Conservation (phyloP, 176 grass and related monocot genomes). For the Puya raimondii region DNA sequence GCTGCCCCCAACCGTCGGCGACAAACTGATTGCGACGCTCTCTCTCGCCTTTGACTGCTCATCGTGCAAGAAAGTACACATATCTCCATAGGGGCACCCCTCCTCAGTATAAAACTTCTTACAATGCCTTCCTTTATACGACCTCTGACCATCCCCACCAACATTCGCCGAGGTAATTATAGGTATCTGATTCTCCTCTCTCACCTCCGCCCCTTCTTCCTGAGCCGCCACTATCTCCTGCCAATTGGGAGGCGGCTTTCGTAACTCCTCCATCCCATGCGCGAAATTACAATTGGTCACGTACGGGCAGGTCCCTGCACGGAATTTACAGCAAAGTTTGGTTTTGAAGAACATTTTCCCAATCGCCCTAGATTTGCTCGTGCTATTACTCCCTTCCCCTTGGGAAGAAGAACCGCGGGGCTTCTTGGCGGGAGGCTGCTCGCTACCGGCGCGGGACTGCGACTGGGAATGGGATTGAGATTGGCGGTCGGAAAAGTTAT, state of each 20-base stretch:
- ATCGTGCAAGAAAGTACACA: conserved; percentile 87
- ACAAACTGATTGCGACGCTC: conserved; percentile 88
- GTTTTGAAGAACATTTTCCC: conserved; percentile 99
- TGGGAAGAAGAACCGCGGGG: conserved; percentile 29
- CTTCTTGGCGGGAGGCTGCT: conserved; percentile 78
- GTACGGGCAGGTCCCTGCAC: conserved; percentile 81
- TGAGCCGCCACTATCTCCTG: conserved; percentile 88
- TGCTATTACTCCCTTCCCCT: conserved; percentile 15
- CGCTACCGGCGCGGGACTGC: conserved; percentile 64
- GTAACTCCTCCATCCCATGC: conserved; percentile 96
- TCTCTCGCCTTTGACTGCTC: conserved; percentile 90
- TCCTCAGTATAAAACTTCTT: conserved; percentile 99
- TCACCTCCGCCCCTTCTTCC: conserved; percentile 37
- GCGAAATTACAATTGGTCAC: conserved; percentile 97
- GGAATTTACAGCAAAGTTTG: conserved; percentile 96
- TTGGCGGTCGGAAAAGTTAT: conserved; percentile 34
- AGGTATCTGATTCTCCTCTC: conserved; percentile 70
- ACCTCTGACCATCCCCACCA: conserved; percentile 40
- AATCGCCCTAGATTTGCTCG: conserved; percentile 67
- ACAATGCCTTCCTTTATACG: conserved; percentile 85
- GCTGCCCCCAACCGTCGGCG: conserved; percentile 47
- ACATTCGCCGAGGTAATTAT: conserved; percentile 50
- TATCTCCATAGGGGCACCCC: conserved; percentile 82
- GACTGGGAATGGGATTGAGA: conserved; percentile 50
- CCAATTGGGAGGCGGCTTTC: conserved; percentile 97